Evolutionary conservation across 2,329 filamentous ascomycete genomes (phyloP), one percentile per base, ranked within the genome.

Genomic region (Mollisia scopiformis): DNA sequence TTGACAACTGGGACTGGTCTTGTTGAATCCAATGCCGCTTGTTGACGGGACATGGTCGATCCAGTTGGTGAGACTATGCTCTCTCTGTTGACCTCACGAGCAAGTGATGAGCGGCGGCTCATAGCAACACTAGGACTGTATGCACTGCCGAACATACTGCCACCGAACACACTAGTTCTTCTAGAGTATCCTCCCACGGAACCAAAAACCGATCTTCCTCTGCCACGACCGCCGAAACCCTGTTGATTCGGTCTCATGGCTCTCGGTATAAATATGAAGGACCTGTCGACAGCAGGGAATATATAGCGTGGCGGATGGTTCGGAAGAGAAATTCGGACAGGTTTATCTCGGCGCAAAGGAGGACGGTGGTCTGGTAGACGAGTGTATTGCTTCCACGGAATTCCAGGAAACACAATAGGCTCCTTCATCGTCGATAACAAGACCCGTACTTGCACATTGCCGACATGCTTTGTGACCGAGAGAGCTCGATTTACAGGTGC

Each of bases 261-360:
- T 67, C 95, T 86, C 13, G 95, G 95, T 62, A 99, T 99, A 77
- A 99, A 99, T 70, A 97, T 96, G 75, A 99, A 99, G 0, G 95
- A 98, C 66, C 95, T 84, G 70, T 97, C 93, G 50, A 86, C 82
- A 2, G 93, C 90, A 6, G 95, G 95, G 76, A 95, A 97, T 62
- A 97, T 93, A 75, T 97, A 97, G 64, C 91, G 87, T 35, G 92
- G 91, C 13, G 87, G 81, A 65, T 90, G 84, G 28, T 90, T 84
- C 1, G 95, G 94, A 43, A 99, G 82, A 8, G 93, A 97, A 68
- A 99, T 92, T 54, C 95, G 89, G 41, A 98, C 95, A 7, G 95
- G 95, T 75, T 98, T 99, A 79, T 99, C 95, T 69, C 95, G 89
- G 64, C 95, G 90, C 52, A 99, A 84, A 55, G 95, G 95, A 21